phyloP scores from a whole-genome alignment of 805 yeast genomes.

The Gaillardinia entomophila region DNA sequence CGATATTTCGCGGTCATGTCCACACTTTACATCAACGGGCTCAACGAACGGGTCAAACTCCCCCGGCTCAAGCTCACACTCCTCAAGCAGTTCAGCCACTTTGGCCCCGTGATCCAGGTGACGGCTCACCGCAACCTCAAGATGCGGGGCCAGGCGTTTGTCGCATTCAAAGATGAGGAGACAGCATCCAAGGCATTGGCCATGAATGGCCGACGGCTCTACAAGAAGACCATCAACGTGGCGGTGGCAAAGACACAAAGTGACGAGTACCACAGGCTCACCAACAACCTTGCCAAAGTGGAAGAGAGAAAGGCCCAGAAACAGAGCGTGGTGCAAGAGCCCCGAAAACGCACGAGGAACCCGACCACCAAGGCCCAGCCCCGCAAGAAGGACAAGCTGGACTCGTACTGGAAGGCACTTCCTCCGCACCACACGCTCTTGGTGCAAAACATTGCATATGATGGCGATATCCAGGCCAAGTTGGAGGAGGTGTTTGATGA shows the following conservation, averaged over 20 bases:
- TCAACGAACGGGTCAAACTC: conserved; percentile 63
- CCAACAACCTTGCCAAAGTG: conserved; percentile 12
- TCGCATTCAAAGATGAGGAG: conserved; percentile 43
- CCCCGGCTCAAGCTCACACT: conserved; percentile 45
- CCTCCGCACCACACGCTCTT: conserved; percentile 72
- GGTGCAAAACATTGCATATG: conserved; percentile 45
- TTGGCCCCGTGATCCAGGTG: conserved; percentile 46
- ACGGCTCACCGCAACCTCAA: conserved; percentile 56
- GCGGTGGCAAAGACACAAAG: conserved; percentile 39
- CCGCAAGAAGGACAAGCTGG: conserved; percentile 10
- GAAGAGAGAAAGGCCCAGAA: conserved; percentile 12
- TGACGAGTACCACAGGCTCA: conserved; percentile 23
- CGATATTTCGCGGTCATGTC: too few relatives aligned
- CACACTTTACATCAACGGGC: conserved; percentile 60
- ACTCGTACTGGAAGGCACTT: conserved; percentile 12
- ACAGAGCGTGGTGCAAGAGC: conserved; percentile 11
- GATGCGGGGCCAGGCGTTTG: conserved; percentile 80
- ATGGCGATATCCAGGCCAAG: conserved; percentile 9
- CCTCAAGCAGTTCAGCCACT: conserved; percentile 32
- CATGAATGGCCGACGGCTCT: conserved; percentile 36
- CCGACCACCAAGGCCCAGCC: conserved; percentile 7
- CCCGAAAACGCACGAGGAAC: conserved; percentile 2
- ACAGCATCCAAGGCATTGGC: conserved; percentile 42
- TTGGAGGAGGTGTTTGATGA: conserved; percentile 43
- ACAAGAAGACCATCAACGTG: conserved; percentile 45